These are phyloP conservation scores for Cotoneaster glaucophyllus DNA, from an alignment of 306 rosid species.

Conservation along the genomic window DNA sequence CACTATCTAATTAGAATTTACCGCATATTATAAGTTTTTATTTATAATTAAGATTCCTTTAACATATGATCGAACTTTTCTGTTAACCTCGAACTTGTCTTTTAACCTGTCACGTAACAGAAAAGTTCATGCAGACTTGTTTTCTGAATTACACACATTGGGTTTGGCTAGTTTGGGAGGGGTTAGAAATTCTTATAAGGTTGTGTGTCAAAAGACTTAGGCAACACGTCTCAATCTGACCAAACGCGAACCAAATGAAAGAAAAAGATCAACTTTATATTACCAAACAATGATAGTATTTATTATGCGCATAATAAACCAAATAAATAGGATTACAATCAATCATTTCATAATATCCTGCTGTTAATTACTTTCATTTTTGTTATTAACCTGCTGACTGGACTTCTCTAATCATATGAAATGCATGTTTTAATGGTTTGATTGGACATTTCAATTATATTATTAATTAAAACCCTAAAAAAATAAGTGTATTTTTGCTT, in stretches of 20 bases:
- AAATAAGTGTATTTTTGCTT: neutral
- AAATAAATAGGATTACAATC: constrained; percentile 27
- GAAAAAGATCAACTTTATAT: constrained; percentile 29
- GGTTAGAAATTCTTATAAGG: neutral
- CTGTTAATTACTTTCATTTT: constrained; percentile 22
- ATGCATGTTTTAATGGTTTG: constrained; percentile 32
- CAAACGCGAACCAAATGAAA: constrained; percentile 23
- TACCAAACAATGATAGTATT: constrained; percentile 25
- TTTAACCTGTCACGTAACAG: neutral
- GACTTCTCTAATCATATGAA: constrained; percentile 23
- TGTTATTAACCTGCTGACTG: constrained; percentile 20
- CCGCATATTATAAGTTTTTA: too few species aligned
- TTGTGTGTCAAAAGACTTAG: constrained; percentile 33
- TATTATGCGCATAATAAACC: constrained; percentile 25
- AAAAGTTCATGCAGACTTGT: neutral
- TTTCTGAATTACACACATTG: neutral
- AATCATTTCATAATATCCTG: constrained; percentile 14
- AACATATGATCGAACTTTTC: neutral
- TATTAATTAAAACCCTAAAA: neutral
- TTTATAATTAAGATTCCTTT: too few species aligned
- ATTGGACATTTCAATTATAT: constrained; percentile 1
- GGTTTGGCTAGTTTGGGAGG: neutral
- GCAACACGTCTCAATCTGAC: constrained; percentile 64
- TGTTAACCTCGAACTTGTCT: neutral
- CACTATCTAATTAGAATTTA: too few species aligned